Evolutionary conservation across 345 rosid genomes (phyloP).

Genomic region (Sisymbrium altissimum): DNA sequence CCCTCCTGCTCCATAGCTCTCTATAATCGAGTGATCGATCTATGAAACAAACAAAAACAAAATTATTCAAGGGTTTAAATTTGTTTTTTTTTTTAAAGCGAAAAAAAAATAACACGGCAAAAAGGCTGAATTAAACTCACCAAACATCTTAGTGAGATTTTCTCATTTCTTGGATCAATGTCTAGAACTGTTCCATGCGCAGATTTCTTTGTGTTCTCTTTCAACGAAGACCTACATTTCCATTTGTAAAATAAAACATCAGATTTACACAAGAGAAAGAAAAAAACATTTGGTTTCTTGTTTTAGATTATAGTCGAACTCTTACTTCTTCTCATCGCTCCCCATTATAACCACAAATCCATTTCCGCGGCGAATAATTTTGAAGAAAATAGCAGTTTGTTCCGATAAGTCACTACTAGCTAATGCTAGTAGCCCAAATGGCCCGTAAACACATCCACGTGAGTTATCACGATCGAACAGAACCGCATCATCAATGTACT

Average conservation of each 20-base stretch:
- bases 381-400: neutral
- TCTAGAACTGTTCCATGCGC: conserved; percentile 43
- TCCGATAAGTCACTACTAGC: neutral
- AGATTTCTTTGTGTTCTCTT: conserved; percentile 29
- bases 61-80: neutral
- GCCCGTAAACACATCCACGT: neutral
- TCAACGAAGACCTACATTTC: conserved; percentile 48
- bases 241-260: neutral
- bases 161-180: conserved; percentile 40
- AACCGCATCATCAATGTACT: neutral
- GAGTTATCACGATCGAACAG: neutral
- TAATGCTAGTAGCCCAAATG: neutral
- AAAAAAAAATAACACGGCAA: too few species aligned
- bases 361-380: neutral
- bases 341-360: neutral
- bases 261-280: too few species aligned
- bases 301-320: neutral
- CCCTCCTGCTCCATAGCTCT: conserved; percentile 56
- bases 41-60: neutral
- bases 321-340: neutral
- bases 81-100: too few species aligned
- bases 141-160: conserved; percentile 53
- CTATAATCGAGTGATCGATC: conserved; percentile 50
- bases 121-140: conserved; percentile 21
- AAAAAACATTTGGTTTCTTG: too few species aligned